These are phyloP conservation scores for Chaetomium fimeti DNA, from an alignment of 495 filamentous ascomycete genomes.

Conservation along the genomic window DNA sequence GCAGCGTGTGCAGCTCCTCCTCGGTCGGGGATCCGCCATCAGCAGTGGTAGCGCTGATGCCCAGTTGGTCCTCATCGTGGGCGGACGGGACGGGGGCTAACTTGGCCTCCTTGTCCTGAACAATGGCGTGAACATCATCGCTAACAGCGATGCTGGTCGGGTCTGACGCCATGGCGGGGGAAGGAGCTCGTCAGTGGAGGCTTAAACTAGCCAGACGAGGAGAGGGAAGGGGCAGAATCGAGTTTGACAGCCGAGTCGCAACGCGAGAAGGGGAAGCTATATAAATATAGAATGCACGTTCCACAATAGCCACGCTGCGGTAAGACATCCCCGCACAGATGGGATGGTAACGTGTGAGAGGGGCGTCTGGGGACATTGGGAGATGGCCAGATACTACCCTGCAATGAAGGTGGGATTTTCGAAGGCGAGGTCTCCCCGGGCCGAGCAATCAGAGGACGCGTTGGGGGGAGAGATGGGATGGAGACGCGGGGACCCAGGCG, in stretches of 20 bases:
- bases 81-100: constrained; percentile 13
- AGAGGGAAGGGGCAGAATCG: neutral
- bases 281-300: constrained; percentile 14
- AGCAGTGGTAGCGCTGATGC: constrained; percentile 11
- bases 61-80: constrained; percentile 18
- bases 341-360: constrained; percentile 3
- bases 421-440: neutral
- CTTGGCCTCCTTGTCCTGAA: constrained; percentile 22
- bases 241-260: neutral
- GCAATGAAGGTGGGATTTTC: constrained; percentile 1
- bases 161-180: constrained; percentile 22
- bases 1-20: constrained; percentile 60
- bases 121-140: constrained; percentile 22
- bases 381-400: constrained; percentile 1
- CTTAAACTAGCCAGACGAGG: constrained; percentile 2
- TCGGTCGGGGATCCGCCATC: constrained; percentile 49
- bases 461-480: neutral
- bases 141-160: constrained; percentile 19
- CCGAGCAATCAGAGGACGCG: constrained; percentile 9
- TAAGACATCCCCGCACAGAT: neutral
- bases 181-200: neutral
- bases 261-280: constrained; percentile 7
- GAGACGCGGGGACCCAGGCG: neutral
- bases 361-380: neutral
- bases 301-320: neutral